A percentile compares a stretch with the other conserved stretches of the same genome.
Conservation (phyloP, 306 rosid genomes). For the Cucumis cinereus region DNA sequence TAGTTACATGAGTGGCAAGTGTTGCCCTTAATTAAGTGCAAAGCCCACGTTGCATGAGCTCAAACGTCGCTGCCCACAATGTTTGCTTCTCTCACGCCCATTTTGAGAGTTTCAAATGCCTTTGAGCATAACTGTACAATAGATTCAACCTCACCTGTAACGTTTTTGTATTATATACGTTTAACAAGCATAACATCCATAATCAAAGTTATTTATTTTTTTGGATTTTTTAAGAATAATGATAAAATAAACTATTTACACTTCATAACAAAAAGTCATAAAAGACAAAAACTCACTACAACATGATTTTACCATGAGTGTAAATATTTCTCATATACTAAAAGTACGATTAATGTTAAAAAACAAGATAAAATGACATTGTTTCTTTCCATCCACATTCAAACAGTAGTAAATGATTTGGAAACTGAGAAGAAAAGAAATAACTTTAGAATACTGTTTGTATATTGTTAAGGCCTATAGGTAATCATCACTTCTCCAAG, state of each 20-base stretch:
- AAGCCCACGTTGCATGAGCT: not conserved
- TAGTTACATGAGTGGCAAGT: too few relatives aligned
- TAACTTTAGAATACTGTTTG: not conserved
- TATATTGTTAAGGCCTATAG: not conserved
- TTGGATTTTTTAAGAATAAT: too few relatives aligned
- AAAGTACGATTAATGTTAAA: not conserved
- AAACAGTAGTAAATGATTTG: too few relatives aligned
- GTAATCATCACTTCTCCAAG: not conserved
- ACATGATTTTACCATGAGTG: too few relatives aligned
- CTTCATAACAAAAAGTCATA: too few relatives aligned
- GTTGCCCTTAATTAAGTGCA: too few relatives aligned
- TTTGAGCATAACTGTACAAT: not conserved
- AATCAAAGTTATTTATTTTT: not conserved
- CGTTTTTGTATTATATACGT: not conserved
- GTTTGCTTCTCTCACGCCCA: not conserved
- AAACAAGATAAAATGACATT: not conserved
- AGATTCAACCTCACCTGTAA: not conserved
- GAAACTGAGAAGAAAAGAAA: too few relatives aligned
- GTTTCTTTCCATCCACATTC: not conserved
- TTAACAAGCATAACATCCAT: not conserved
- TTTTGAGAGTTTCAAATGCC: not conserved
- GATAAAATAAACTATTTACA: too few relatives aligned
- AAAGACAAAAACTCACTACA: too few relatives aligned
- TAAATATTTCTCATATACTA: not conserved
- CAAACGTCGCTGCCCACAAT: not conserved